Percentiles rank a stretch among this genome's conserved stretches.
Evolutionary conservation across 305 asterid genomes (phyloP).

Genomic region (Withania somnifera): DNA sequence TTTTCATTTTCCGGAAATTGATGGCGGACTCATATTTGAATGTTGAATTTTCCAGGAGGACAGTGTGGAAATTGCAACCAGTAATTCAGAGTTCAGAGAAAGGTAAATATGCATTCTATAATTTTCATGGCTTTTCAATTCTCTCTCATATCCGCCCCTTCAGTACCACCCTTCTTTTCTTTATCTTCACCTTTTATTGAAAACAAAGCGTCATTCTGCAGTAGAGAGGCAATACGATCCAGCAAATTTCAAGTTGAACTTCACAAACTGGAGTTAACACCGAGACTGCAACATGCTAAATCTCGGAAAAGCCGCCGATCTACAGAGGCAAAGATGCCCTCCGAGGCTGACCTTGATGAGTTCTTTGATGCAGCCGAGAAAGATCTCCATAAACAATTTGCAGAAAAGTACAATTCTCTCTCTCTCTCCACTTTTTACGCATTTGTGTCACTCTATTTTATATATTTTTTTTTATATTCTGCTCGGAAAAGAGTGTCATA

Average conservation of each 20-base stretch:
- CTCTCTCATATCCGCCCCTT: not conserved
- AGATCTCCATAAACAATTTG: slow-evolving; percentile 29
- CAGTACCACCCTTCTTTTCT: not conserved
- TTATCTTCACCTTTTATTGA: not conserved
- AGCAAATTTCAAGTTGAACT: slow-evolving; percentile 25
- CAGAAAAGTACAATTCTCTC: slow-evolving; percentile 26
- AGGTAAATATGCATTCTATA: not conserved
- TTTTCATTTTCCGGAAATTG: not conserved
- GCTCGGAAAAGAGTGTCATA: not conserved
- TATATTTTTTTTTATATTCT: not conserved
- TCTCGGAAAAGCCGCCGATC: slow-evolving; percentile 13
- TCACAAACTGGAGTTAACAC: slow-evolving; percentile 27
- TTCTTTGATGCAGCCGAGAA: slow-evolving; percentile 52
- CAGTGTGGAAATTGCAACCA: slow-evolving; percentile 1
- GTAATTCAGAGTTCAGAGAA: not conserved
- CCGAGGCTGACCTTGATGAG: slow-evolving; percentile 44
- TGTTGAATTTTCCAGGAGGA: not conserved
- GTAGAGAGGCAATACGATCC: slow-evolving; percentile 13
- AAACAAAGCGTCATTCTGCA: not conserved
- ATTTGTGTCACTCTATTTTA: not conserved
- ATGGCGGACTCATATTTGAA: not conserved
- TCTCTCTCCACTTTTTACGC: not conserved
- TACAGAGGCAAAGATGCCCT: slow-evolving; percentile 25
- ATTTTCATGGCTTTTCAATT: not conserved
- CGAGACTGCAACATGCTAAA: slow-evolving; percentile 13